phyloP scores from a whole-genome alignment of 768 basidiomycete species.

The Tylopilus rubrobrunneus region DNA sequence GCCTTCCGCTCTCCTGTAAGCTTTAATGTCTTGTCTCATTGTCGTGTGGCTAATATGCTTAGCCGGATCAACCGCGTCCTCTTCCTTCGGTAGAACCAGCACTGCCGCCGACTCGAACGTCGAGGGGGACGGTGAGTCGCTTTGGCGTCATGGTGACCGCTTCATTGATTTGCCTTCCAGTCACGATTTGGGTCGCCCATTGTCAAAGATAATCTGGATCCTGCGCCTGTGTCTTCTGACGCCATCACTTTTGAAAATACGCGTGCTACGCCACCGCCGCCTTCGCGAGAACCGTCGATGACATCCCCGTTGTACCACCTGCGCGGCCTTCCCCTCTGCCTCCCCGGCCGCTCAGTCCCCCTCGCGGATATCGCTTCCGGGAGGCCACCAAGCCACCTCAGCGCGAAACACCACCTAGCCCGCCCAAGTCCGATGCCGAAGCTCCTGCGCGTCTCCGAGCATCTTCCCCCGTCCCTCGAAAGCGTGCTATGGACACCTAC shows the following conservation, averaged over 20 bases:
- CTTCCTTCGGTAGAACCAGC: constrained; percentile 11
- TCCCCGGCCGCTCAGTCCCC: constrained; percentile 20
- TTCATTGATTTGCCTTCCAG: constrained; percentile 9
- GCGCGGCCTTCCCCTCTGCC: constrained; percentile 22
- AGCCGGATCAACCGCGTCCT: constrained; percentile 7
- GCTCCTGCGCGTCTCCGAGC: constrained; percentile 1
- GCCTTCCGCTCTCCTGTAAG: constrained; percentile 19
- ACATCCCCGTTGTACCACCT: constrained; percentile 4
- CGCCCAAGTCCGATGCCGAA: constrained; percentile 1
- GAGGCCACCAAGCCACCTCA: constrained; percentile 3
- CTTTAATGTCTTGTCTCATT: background rate
- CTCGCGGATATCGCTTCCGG: constrained; percentile 6
- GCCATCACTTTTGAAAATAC: constrained; percentile 5
- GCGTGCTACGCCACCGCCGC: constrained; percentile 27
- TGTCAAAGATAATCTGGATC: constrained; percentile 15
- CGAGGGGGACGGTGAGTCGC: constrained; percentile 17
- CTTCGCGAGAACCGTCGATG: constrained; percentile 29
- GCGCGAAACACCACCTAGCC: no score
- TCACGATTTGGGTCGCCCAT: constrained; percentile 33
- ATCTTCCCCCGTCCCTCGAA: constrained; percentile 4
- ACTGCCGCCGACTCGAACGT: constrained; percentile 4
- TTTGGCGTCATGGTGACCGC: no score
- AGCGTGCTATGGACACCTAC: constrained; percentile 7
- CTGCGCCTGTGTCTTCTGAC: constrained; percentile 13
- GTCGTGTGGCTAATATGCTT: background rate